Evolutionary conservation across 2,329 filamentous ascomycete species (phyloP).

Genomic region (Herpotrichia juniperi): DNA sequence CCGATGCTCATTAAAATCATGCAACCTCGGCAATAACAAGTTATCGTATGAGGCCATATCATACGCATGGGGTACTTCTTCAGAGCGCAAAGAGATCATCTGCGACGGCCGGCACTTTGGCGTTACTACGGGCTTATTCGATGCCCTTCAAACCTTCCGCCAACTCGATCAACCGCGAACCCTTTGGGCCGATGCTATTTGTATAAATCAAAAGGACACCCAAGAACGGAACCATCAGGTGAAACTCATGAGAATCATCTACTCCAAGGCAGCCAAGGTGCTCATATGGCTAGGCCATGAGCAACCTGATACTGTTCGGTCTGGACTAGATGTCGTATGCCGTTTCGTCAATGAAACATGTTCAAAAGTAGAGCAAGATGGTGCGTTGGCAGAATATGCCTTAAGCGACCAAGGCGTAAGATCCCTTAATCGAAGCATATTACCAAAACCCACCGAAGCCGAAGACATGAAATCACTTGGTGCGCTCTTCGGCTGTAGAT

Average conservation of each 20-base stretch:
- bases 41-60: slow-evolving; percentile 14
- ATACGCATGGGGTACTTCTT: slow-evolving; percentile 15
- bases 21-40: neutral
- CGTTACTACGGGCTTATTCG: slow-evolving; percentile 5
- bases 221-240: slow-evolving; percentile 10
- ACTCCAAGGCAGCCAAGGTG: slow-evolving; percentile 3
- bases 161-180: neutral
- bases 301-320: slow-evolving; percentile 6
- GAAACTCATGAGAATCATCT: slow-evolving; percentile 12
- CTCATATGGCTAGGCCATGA: slow-evolving; percentile 8
- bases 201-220: slow-evolving; percentile 8
- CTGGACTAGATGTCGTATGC: neutral
- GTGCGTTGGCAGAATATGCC: too few relatives aligned
- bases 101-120: neutral
- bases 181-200: slow-evolving; percentile 9
- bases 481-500: neutral
- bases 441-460: neutral
- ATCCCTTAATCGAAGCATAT: too few relatives aligned
- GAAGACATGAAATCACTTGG: neutral
- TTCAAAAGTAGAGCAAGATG: neutral
- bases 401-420: too few relatives aligned
- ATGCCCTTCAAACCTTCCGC: slow-evolving; percentile 2
- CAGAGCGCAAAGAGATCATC: neutral
- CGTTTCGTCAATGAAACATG: neutral
- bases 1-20: neutral